phyloP scores from a whole-genome alignment of 108 stramenopile genomes.

The Poteriospumella lacustris region DNA sequence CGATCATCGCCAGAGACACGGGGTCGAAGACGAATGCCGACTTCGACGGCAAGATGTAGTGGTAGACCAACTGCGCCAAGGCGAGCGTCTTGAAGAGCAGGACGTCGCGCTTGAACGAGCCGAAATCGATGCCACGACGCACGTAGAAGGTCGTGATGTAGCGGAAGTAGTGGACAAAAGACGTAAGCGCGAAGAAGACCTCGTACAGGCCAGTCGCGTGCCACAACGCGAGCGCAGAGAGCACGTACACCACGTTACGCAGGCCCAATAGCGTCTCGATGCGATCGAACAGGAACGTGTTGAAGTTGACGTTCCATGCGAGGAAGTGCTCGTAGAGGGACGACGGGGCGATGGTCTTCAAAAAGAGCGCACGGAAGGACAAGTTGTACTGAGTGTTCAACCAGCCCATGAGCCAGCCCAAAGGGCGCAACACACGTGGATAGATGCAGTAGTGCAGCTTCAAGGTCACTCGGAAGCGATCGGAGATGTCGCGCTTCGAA shows the following conservation, averaged over 20 bases:
- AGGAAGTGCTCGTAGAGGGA: slow-evolving; percentile 13
- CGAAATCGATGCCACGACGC: slow-evolving; percentile 33
- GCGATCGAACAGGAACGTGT: slow-evolving; percentile 22
- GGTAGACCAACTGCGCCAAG: slow-evolving; percentile 26
- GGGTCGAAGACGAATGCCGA: slow-evolving; percentile 11
- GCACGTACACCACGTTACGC: slow-evolving; percentile 28
- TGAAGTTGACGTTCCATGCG: slow-evolving; percentile 38
- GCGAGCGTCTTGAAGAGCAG: slow-evolving; percentile 41
- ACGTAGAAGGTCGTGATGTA: slow-evolving; percentile 36
- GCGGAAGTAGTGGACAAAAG: slow-evolving; percentile 43
- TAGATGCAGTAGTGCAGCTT: slow-evolving; percentile 50
- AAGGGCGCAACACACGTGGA: slow-evolving; percentile 16
- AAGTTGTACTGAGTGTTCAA: slow-evolving; percentile 36
- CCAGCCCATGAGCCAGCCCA: slow-evolving; percentile 29
- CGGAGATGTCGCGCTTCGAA: background rate
- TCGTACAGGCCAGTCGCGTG: background rate
- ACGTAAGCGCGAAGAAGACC: slow-evolving; percentile 33
- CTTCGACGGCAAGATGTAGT: slow-evolving; percentile 21
- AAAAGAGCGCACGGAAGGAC: slow-evolving; percentile 43
- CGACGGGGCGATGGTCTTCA: slow-evolving; percentile 34
- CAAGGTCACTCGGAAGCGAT: slow-evolving; percentile 37
- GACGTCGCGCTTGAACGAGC: slow-evolving; percentile 42
- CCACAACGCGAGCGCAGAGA: background rate
- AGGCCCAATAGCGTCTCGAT: slow-evolving; percentile 30
- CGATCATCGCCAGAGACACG: slow-evolving; percentile 29